Percentiles rank a stretch among this genome's conserved stretches.
Evolutionary conservation across 306 rosid genomes (phyloP).

Genomic region (Lathyrus oleraceus): DNA sequence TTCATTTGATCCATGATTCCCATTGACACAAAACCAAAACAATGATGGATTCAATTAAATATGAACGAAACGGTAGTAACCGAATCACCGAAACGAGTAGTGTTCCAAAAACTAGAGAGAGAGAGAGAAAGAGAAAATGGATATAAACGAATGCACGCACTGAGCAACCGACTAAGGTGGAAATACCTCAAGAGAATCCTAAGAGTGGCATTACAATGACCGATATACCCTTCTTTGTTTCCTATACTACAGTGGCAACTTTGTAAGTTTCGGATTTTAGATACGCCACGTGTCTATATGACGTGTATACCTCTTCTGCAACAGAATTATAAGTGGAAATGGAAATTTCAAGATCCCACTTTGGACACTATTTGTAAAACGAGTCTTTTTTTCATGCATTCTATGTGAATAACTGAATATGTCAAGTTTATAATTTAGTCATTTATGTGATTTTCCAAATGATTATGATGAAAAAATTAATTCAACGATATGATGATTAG

Average conservation of each 20-base stretch:
- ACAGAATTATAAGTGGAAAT: background rate
- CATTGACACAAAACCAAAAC: constrained; percentile 10
- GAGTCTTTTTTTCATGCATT: too few species aligned
- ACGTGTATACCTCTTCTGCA: constrained; percentile 24
- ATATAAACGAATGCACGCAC: background rate
- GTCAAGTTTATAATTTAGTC: too few species aligned
- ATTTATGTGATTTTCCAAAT: too few species aligned
- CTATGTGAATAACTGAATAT: too few species aligned
- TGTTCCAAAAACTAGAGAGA: background rate
- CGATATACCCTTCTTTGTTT: constrained; percentile 27
- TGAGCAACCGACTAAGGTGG: constrained; percentile 39
- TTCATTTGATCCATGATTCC: constrained; percentile 47
- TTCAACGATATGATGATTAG: background rate
- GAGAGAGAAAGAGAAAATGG: background rate
- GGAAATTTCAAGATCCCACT: constrained; percentile 44
- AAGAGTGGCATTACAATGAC: constrained; percentile 35
- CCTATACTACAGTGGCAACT: constrained; percentile 1
- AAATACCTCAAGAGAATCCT: constrained; percentile 43
- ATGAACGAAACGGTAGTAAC: constrained; percentile 7
- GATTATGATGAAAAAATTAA: too few species aligned
- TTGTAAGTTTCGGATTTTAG: constrained; percentile 26
- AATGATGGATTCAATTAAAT: constrained; percentile 4
- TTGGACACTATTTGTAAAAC: background rate
- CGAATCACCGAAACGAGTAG: constrained; percentile 26
- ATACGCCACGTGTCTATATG: constrained; percentile 46